A percentile compares a stretch with the other conserved stretches of the same genome.
These are phyloP conservation scores for Salix caprea DNA, from an alignment of 345 rosid species.

Conservation along the genomic window DNA sequence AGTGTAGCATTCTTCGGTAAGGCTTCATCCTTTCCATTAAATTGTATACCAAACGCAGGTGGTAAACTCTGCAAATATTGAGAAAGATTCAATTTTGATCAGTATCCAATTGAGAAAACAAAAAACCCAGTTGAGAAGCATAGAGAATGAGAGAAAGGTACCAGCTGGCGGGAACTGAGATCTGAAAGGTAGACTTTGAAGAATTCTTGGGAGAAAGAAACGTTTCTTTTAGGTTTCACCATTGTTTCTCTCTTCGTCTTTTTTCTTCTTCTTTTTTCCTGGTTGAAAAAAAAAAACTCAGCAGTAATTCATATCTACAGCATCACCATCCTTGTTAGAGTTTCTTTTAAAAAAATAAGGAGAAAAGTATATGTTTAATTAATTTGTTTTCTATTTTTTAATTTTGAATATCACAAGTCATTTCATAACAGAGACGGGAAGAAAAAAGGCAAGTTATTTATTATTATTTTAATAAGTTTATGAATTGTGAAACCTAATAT, in stretches of 20 bases:
- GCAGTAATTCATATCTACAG: no score
- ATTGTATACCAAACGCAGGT: slow-evolving; percentile 13
- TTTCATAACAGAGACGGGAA: no score
- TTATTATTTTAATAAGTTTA: no score
- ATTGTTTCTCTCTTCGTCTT: neutral
- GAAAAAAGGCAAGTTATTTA: no score
- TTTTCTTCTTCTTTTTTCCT: no score
- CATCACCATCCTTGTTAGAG: no score
- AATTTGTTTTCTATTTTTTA: no score
- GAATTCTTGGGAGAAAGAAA: neutral
- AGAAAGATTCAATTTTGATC: neutral
- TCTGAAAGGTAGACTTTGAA: slow-evolving; percentile 2
- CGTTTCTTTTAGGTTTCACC: neutral
- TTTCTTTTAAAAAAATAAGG: no score
- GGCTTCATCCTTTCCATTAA: neutral
- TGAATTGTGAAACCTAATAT: no score
- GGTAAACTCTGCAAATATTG: slow-evolving; percentile 18
- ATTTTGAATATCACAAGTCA: no score
- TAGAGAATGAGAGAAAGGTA: neutral
- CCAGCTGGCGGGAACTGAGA: slow-evolving; percentile 5
- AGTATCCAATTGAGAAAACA: neutral
- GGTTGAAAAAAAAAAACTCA: no score
- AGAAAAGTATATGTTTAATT: no score
- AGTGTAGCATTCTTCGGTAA: slow-evolving; percentile 1
- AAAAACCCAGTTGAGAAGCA: neutral